phyloP scores from a whole-genome alignment of 2,329 filamentous ascomycete species.

The Sordariomycetes sp. region DNA sequence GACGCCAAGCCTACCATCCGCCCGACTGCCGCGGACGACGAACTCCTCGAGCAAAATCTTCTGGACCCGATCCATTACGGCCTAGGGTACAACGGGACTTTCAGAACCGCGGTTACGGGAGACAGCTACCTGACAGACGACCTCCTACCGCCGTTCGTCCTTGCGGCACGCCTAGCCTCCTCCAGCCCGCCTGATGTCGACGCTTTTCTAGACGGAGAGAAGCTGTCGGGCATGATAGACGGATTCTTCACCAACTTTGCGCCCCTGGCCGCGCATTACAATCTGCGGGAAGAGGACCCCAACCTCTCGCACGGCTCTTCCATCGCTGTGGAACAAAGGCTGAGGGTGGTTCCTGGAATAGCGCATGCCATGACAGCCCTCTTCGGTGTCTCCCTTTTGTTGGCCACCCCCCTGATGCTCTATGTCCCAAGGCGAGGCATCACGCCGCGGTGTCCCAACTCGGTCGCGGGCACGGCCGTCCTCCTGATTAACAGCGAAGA shows the following conservation, averaged over 20 bases:
- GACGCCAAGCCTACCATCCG: neutral
- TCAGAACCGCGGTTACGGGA: neutral
- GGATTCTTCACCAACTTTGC: neutral
- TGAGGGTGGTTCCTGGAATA: constrained; percentile 11
- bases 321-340: neutral
- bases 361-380: constrained; percentile 13
- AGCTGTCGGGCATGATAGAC: neutral
- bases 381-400: constrained; percentile 11
- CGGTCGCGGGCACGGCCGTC: constrained; percentile 14
- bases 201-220: neutral
- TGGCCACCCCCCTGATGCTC: constrained; percentile 15
- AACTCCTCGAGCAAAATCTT: neutral
- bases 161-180: neutral
- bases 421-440: constrained; percentile 14
- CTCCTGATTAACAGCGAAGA: constrained; percentile 14
- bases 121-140: neutral
- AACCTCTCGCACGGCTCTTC: neutral
- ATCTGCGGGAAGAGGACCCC: neutral
- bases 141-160: neutral
- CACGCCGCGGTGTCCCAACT: constrained; percentile 16
- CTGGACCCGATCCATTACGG: neutral
- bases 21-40: neutral
- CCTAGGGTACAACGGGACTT: neutral
- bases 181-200: neutral
- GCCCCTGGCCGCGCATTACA: neutral